phyloP scores from a whole-genome alignment of 371 early-diverging fungal species.

The Mortierella sp. region DNA sequence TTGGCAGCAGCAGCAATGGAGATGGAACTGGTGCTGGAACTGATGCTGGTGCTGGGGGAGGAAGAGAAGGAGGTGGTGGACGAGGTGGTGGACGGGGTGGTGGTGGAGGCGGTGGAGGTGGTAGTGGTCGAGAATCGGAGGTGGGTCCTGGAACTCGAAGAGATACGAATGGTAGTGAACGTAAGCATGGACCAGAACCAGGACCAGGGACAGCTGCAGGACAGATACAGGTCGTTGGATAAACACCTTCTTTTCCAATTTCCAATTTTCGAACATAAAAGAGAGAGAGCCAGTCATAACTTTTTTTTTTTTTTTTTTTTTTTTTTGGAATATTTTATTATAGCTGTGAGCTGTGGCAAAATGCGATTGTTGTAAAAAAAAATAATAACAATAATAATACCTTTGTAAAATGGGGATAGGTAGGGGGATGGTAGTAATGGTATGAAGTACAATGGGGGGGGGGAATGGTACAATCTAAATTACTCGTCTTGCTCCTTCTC shows the following conservation, averaged over 20 bases:
- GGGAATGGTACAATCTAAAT: no score
- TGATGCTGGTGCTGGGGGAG: no score
- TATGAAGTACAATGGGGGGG: no score
- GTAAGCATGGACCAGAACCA: no score
- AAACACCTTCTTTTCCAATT: neutral
- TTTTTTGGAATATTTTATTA: no score
- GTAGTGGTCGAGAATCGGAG: neutral
- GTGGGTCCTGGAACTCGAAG: neutral
- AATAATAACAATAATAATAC: no score
- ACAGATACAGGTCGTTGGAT: neutral
- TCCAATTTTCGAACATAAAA: neutral
- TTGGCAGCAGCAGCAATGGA: neutral
- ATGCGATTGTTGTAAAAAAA: no score
- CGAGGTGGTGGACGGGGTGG: neutral
- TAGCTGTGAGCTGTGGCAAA: no score
- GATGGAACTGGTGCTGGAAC: neutral
- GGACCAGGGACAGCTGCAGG: no score
- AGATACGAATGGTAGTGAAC: neutral
- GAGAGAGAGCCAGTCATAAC: neutral
- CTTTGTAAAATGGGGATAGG: no score
- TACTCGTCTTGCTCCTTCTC: no score
- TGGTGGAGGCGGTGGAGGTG: neutral
- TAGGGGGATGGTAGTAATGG: no score
- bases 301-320: slow-evolving; percentile 8
- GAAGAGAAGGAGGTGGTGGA: neutral